phyloP scores from a whole-genome alignment of 768 basidiomycete genomes.

The Russula virescens region DNA sequence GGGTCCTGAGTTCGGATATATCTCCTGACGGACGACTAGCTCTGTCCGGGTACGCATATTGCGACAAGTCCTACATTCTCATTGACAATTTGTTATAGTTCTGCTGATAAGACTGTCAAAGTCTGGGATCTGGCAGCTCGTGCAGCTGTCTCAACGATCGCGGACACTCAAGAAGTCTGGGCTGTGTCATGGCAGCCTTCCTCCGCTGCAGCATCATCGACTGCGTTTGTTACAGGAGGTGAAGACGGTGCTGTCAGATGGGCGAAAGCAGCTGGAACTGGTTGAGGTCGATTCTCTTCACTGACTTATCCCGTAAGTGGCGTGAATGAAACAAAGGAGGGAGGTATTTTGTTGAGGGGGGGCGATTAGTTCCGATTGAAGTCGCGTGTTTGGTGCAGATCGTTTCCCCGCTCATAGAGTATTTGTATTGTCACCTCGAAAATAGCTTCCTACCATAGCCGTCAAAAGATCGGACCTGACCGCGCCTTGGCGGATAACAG shows the following conservation, averaged over 20 bases:
- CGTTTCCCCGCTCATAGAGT: not conserved
- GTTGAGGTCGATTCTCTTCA: conserved; percentile 22
- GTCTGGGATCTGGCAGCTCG: conserved; percentile 81
- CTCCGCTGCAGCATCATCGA: conserved; percentile 47
- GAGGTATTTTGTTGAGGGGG: not conserved
- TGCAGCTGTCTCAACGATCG: conserved; percentile 66
- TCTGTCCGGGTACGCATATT: conserved; percentile 64
- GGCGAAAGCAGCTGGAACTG: conserved; percentile 68
- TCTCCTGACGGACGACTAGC: conserved; percentile 77
- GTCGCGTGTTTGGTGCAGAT: not conserved
- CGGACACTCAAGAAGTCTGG: conserved; percentile 82
- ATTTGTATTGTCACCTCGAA: not conserved
- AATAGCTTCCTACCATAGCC: not conserved
- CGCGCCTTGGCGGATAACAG: not conserved
- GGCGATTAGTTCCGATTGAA: too few relatives aligned
- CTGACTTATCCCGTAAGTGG: not conserved
- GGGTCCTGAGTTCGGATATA: conserved; percentile 81
- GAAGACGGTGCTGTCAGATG: conserved; percentile 70
- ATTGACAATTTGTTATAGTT: conserved; percentile 38
- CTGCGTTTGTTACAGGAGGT: conserved; percentile 68
- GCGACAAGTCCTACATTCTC: conserved; percentile 1
- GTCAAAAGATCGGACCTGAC: not conserved
- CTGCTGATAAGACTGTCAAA: conserved; percentile 80
- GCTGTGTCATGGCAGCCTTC: conserved; percentile 74
- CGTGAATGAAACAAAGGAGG: not conserved